Evolutionary conservation across 164 flowering plant genomes (phyloP), one percentile per base, ranked within the genome.

Genomic region (Umbilicus rupestris): DNA sequence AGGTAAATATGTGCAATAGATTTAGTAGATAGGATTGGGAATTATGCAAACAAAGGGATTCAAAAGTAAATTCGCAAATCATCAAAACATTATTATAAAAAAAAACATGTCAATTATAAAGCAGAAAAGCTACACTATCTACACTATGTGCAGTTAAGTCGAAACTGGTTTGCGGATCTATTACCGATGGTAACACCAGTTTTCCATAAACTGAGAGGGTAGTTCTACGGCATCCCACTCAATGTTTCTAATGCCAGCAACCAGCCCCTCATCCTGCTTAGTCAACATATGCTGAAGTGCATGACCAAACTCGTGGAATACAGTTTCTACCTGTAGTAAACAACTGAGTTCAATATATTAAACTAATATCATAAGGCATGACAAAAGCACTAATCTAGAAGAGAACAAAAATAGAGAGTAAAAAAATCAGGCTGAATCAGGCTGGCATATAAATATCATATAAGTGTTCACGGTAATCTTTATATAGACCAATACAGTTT

Each of bases 171-270:
- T 37, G 41, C 15, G 14, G 42, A 24, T 71, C 68, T 0, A 35
- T 17, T 75, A 92, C 99, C 92, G 83, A 57, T 95, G 94, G 76
- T 92, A 95, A 77, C 97, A 95, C 99, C 99, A 95, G 71, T 89
- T 92, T 77, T 95, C 99, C 99, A 95, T 92, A 70, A 95, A 95
- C 31, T 95, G 99, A 28, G 99, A 95, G 45, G 97, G 97, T 67
- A 95, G 81, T 73, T 95, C 99, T 72, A 92, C 96, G 68, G 97
- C 99, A 86, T 95, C 99, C 99, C 97, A 86, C 78, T 95, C 99
- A 65, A 95, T 80, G 14, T 89, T 88, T 37, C 96, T 80, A 45
- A 85, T 87, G 74, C 99, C 99, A 81, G 99, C 75, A 81, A 90
- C 94, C 19, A 95, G 82, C 73, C 97, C 96, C 78, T 95, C 97